Evolutionary conservation across 2,329 filamentous ascomycete genomes (phyloP).

Genomic region (Alternaria gansuensis): DNA sequence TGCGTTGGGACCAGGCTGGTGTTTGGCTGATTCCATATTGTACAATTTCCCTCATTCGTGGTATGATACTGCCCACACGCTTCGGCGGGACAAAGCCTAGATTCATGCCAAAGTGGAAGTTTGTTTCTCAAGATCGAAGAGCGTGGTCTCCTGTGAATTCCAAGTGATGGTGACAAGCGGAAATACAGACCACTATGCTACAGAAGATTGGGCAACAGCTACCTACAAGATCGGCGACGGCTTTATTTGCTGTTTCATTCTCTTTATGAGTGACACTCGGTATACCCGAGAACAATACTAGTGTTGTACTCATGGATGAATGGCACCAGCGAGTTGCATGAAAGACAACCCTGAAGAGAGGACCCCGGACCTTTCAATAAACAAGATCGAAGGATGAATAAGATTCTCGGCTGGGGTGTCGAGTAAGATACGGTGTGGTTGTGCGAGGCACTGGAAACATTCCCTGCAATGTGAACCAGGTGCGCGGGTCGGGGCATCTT

Average conservation of each 20-base stretch:
- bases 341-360: not conserved
- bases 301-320: not conserved
- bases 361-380: not conserved
- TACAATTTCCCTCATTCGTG: not conserved
- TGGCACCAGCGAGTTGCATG: not conserved
- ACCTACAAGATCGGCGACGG: not conserved
- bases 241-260: not conserved
- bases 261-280: not conserved
- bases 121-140: not conserved
- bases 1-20: slow-evolving; percentile 4
- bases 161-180: slow-evolving; percentile 21
- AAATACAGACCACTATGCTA: slow-evolving; percentile 30
- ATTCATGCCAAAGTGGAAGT: slow-evolving; percentile 1
- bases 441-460: slow-evolving; percentile 8
- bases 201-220: slow-evolving; percentile 16
- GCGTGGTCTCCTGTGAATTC: slow-evolving; percentile 19
- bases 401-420: not conserved
- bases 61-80: not conserved
- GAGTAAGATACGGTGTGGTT: slow-evolving; percentile 10
- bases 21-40: slow-evolving; percentile 3
- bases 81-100: slow-evolving; percentile 8
- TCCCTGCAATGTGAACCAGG: slow-evolving; percentile 11
- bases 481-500: slow-evolving; percentile 1
- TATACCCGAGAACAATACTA: not conserved
- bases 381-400: not conserved